phyloP scores from a whole-genome alignment of 2,329 filamentous ascomycete genomes.

The Diaporthe capsici region DNA sequence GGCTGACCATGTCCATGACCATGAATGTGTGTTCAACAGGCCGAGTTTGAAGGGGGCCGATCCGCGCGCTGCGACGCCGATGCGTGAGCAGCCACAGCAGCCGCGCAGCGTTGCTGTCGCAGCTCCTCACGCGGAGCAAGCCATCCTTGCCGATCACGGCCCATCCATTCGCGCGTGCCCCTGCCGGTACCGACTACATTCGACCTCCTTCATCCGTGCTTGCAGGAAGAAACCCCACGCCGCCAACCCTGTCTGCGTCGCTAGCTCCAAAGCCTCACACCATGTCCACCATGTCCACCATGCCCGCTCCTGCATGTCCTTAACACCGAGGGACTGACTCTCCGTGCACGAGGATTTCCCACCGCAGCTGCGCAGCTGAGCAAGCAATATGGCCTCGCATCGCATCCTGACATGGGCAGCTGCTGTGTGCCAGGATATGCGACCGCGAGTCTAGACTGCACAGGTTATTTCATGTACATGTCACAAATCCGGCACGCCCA shows the following conservation, averaged over 20 bases:
- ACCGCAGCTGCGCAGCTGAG: constrained; percentile 12
- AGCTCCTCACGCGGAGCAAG: constrained; percentile 28
- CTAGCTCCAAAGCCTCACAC: constrained; percentile 32
- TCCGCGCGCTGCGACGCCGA: constrained; percentile 25
- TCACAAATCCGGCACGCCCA: constrained; percentile 6
- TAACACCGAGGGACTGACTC: constrained; percentile 24
- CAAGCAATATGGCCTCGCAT: constrained; percentile 15
- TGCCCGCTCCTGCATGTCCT: constrained; percentile 12
- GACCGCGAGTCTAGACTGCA: constrained; percentile 10
- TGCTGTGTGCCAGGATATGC: constrained; percentile 30
- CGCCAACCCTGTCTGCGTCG: constrained; percentile 27
- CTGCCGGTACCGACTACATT: constrained; percentile 30
- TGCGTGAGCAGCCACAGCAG: constrained; percentile 21
- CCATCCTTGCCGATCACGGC: constrained; percentile 40
- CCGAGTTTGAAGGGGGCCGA: constrained; percentile 8
- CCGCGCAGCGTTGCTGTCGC: constrained; percentile 17
- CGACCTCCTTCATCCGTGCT: constrained; percentile 32
- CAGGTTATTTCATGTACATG: constrained; percentile 11
- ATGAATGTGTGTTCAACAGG: not conserved
- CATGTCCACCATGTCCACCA: constrained; percentile 22
- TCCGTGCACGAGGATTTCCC: constrained; percentile 6
- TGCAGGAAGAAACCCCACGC: constrained; percentile 39
- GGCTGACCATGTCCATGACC: constrained; percentile 1
- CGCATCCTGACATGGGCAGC: constrained; percentile 17
- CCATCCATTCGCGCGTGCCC: constrained; percentile 11